Conservation (phyloP, 495 filamentous ascomycete genomes). For the Lepraria neglecta region DNA sequence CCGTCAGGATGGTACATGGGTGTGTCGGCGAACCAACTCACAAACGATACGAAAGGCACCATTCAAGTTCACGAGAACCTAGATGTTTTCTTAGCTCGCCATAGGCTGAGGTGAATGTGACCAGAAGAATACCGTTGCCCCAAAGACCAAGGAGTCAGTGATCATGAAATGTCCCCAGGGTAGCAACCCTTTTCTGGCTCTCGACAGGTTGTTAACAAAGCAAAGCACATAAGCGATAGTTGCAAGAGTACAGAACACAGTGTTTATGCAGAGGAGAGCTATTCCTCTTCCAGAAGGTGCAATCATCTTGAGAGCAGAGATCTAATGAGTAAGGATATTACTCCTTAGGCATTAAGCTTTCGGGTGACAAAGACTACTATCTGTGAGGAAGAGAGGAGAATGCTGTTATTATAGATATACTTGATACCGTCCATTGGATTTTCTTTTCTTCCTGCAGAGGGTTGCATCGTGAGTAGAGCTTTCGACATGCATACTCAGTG, state of each 20-base stretch:
- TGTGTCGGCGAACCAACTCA: not conserved
- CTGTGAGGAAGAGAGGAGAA: too few relatives aligned
- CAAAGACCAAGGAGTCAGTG: constrained; percentile 17
- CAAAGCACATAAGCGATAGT: constrained; percentile 12
- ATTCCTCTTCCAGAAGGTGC: constrained; percentile 13
- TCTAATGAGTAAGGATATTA: not conserved
- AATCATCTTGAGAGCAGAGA: constrained; percentile 5
- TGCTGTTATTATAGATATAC: not conserved
- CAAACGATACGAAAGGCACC: constrained; percentile 18
- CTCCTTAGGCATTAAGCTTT: not conserved
- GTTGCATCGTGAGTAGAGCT: not conserved
- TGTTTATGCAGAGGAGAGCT: constrained; percentile 17
- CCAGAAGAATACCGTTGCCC: constrained; percentile 9
- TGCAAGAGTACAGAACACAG: constrained; percentile 11
- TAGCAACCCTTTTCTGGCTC: constrained; percentile 12
- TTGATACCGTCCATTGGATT: not conserved
- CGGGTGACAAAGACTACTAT: not conserved
- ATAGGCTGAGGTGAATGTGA: not conserved
- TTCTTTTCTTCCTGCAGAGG: not conserved
- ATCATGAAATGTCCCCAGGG: constrained; percentile 7
- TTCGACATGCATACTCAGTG: not conserved
- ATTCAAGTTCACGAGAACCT: constrained; percentile 14
- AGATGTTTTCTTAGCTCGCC: not conserved
- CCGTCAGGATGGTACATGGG: not conserved
- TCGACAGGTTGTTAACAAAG: constrained; percentile 14